Percentiles rank a stretch among this genome's conserved stretches.
These are phyloP conservation scores for Cladosporium velox DNA, from an alignment of 2,329 filamentous ascomycete genomes.

Conservation along the genomic window DNA sequence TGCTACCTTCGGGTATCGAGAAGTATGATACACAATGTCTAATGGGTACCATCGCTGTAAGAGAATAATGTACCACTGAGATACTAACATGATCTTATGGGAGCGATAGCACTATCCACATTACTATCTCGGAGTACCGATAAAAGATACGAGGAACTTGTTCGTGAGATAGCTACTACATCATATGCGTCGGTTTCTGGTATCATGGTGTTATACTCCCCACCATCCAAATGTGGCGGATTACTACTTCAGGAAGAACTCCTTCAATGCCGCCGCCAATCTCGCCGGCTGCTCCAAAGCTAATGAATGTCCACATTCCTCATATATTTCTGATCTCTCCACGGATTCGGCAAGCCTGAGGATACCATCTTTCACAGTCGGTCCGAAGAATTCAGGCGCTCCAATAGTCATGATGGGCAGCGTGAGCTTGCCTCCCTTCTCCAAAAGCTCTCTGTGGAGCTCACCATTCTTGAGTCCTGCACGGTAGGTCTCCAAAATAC, in stretches of 20 bases:
- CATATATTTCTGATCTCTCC: slow-evolving; percentile 36
- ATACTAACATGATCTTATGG: no score
- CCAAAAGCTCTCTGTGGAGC: slow-evolving; percentile 31
- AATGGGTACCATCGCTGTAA: no score
- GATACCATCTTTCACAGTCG: slow-evolving; percentile 36
- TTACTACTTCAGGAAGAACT: slow-evolving; percentile 29
- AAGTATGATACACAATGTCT: no score
- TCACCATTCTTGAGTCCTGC: slow-evolving; percentile 39
- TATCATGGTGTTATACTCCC: no score
- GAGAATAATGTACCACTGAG: no score
- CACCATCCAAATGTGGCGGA: background rate
- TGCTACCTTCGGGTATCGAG: no score
- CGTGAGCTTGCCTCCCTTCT: slow-evolving; percentile 33
- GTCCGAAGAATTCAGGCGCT: slow-evolving; percentile 41
- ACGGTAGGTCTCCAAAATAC: slow-evolving; percentile 40
- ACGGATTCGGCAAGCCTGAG: slow-evolving; percentile 36
- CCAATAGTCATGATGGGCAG: slow-evolving; percentile 40
- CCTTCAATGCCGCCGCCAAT: slow-evolving; percentile 32
- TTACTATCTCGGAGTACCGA: no score
- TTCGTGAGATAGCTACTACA: background rate
- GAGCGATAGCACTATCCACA: no score
- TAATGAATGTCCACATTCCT: slow-evolving; percentile 40
- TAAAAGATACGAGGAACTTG: no score
- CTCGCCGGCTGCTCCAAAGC: slow-evolving; percentile 40
- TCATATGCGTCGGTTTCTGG: background rate